These are phyloP conservation scores for Alternaria sp. DNA, from an alignment of 2,329 filamentous ascomycete species.

Conservation along the genomic window DNA sequence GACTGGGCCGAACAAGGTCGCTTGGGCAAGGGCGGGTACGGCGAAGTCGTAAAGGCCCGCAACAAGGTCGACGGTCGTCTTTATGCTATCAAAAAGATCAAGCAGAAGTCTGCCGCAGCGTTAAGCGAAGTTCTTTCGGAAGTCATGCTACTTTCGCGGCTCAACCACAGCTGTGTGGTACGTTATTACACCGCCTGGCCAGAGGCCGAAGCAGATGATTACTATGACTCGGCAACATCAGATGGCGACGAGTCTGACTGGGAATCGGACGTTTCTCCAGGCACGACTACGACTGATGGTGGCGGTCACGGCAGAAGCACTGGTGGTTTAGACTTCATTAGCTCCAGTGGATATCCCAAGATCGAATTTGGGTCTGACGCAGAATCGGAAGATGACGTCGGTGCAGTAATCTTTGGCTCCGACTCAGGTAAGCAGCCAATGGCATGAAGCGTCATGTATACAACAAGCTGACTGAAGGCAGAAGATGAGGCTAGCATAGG, in stretches of 20 bases:
- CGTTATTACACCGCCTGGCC: constrained; percentile 97
- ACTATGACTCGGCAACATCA: constrained; percentile 34
- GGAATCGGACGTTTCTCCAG: constrained; percentile 35
- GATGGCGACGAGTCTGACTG: constrained; percentile 35
- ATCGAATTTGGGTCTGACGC: constrained; percentile 76
- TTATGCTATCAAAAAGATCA: constrained; percentile 97
- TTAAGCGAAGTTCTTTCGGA: constrained; percentile 84
- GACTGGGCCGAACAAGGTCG: constrained; percentile 92
- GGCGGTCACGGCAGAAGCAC: constrained; percentile 74
- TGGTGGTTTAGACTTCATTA: constrained; percentile 86
- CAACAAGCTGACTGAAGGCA: constrained; percentile 27
- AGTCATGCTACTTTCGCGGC: constrained; percentile 85
- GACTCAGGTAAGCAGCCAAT: constrained; percentile 42
- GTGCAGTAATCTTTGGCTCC: constrained; percentile 44
- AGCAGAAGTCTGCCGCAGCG: constrained; percentile 74
- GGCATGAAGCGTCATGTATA: too few relatives aligned
- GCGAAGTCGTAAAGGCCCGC: constrained; percentile 92
- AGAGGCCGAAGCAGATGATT: constrained; percentile 64
- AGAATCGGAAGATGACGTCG: constrained; percentile 49
- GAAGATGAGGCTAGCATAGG: constrained; percentile 51
- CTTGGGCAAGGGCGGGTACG: constrained; percentile 92
- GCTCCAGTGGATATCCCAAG: constrained; percentile 77
- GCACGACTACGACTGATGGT: constrained; percentile 26
- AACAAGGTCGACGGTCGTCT: constrained; percentile 93
- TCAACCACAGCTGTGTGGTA: constrained; percentile 88